These are phyloP conservation scores for Chrysosporium keratinophilum DNA, from an alignment of 2,329 filamentous ascomycete species.

Conservation along the genomic window DNA sequence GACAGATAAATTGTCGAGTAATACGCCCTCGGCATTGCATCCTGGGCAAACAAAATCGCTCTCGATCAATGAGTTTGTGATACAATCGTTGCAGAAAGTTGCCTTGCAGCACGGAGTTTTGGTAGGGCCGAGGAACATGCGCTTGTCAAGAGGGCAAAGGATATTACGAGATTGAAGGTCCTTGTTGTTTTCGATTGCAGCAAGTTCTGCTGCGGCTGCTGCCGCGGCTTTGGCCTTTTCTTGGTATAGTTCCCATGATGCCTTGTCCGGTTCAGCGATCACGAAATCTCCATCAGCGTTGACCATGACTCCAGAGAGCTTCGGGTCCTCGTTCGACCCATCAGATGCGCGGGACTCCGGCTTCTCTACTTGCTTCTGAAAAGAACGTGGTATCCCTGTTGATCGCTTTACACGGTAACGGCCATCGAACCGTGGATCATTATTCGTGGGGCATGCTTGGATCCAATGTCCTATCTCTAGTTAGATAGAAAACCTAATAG, in stretches of 20 bases:
- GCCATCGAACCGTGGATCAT: conserved; percentile 91
- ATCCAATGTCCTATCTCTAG: conserved; percentile 74
- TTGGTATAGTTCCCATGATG: conserved; percentile 93
- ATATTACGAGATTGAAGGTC: conserved; percentile 79
- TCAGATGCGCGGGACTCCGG: conserved; percentile 63
- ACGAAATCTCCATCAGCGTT: conserved; percentile 97
- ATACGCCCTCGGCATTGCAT: conserved; percentile 79
- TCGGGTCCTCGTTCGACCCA: conserved; percentile 66
- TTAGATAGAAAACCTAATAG: background rate
- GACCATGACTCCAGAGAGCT: conserved; percentile 88
- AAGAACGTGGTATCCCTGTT: conserved; percentile 90
- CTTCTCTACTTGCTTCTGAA: conserved; percentile 92
- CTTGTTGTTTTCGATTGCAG: conserved; percentile 65
- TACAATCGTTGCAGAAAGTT: conserved; percentile 99
- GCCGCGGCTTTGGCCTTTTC: conserved; percentile 82
- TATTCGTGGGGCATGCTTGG: conserved; percentile 94
- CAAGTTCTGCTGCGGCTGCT: conserved; percentile 70
- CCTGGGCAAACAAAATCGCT: conserved; percentile 93
- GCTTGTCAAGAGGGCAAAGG: conserved; percentile 92
- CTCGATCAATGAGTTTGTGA: conserved; percentile 96
- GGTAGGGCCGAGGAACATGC: conserved; percentile 96
- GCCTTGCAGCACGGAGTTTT: conserved; percentile 97
- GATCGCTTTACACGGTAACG: conserved; percentile 89
- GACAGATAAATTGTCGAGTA: conserved; percentile 79
- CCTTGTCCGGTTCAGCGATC: conserved; percentile 88